These are phyloP conservation scores for Barbarea vulgaris DNA, from an alignment of 345 rosid species.

Conservation along the genomic window DNA sequence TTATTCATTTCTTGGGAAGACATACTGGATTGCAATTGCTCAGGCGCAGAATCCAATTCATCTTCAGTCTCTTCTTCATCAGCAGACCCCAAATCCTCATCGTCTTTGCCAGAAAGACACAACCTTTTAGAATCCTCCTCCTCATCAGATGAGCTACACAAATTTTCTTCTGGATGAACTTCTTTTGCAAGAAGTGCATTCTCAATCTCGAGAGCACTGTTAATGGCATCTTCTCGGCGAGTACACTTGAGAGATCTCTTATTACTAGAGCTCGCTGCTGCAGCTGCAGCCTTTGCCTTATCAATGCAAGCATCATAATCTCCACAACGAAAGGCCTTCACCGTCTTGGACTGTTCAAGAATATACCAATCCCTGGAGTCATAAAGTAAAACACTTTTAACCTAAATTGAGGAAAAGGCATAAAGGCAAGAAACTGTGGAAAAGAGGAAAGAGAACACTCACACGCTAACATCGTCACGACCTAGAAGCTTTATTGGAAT, in stretches of 20 bases:
- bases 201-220: slow-evolving; percentile 92
- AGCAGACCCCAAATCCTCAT: slow-evolving; percentile 43
- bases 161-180: slow-evolving; percentile 41
- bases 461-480: slow-evolving; percentile 95
- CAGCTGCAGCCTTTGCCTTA: slow-evolving; percentile 81
- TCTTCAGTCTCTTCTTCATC: slow-evolving; percentile 49
- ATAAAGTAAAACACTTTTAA: slow-evolving; percentile 21
- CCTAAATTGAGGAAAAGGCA: neutral
- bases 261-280: slow-evolving; percentile 50
- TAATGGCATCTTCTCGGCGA: slow-evolving; percentile 92
- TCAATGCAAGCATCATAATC: slow-evolving; percentile 83
- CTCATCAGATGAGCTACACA: slow-evolving; percentile 43
- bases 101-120: slow-evolving; percentile 58
- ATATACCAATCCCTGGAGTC: slow-evolving; percentile 88
- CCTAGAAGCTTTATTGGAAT: slow-evolving; percentile 97
- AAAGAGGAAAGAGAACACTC: slow-evolving; percentile 46
- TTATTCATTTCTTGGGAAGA: slow-evolving; percentile 69
- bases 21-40: slow-evolving; percentile 66
- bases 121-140: slow-evolving; percentile 56
- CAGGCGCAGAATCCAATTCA: slow-evolving; percentile 55
- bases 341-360: slow-evolving; percentile 91
- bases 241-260: slow-evolving; percentile 83
- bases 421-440: neutral
- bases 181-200: slow-evolving; percentile 65
- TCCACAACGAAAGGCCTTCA: slow-evolving; percentile 97